A percentile compares a stretch with the other conserved stretches of the same genome.
Conservation (phyloP, 352 stramenopile genomes). For the Globisporangium barbulae region DNA sequence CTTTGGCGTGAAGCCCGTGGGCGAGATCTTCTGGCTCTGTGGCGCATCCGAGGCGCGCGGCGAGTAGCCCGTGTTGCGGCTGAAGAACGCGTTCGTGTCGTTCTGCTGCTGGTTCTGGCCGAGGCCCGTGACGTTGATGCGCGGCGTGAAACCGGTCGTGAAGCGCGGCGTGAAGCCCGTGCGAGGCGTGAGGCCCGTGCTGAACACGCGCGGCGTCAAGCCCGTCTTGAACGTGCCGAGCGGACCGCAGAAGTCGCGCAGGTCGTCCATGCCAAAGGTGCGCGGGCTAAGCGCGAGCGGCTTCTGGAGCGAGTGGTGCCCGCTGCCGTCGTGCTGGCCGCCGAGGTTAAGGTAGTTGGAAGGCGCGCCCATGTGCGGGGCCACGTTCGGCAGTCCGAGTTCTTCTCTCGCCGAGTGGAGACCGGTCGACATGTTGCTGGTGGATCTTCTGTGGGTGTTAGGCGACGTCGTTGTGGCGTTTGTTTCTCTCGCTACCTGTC, state of each 20-base stretch:
- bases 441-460: no score
- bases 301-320: constrained; percentile 43
- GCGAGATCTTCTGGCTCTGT: constrained; percentile 70
- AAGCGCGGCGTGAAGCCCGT: constrained; percentile 82
- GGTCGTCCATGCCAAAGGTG: constrained; percentile 82
- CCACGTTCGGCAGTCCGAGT: constrained; percentile 55
- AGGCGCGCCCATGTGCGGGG: constrained; percentile 8
- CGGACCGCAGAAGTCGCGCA: constrained; percentile 78
- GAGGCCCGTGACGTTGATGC: constrained; percentile 56
- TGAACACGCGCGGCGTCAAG: constrained; percentile 77
- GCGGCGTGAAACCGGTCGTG: constrained; percentile 73
- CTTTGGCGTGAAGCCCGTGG: constrained; percentile 76
- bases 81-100: constrained; percentile 45
- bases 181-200: constrained; percentile 71
- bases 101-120: constrained; percentile 23
- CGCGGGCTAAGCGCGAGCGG: constrained; percentile 72
- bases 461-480: background rate
- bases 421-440: constrained; percentile 46
- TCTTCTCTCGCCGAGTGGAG: constrained; percentile 73
- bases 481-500: constrained; percentile 10
- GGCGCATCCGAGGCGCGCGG: constrained; percentile 36
- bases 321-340: constrained; percentile 26
- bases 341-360: constrained; percentile 24
- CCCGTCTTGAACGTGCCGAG: constrained; percentile 83
- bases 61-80: constrained; percentile 51